Evolutionary conservation across 2,329 filamentous ascomycete genomes (phyloP).

Genomic region (Dothideomycetes sp.): DNA sequence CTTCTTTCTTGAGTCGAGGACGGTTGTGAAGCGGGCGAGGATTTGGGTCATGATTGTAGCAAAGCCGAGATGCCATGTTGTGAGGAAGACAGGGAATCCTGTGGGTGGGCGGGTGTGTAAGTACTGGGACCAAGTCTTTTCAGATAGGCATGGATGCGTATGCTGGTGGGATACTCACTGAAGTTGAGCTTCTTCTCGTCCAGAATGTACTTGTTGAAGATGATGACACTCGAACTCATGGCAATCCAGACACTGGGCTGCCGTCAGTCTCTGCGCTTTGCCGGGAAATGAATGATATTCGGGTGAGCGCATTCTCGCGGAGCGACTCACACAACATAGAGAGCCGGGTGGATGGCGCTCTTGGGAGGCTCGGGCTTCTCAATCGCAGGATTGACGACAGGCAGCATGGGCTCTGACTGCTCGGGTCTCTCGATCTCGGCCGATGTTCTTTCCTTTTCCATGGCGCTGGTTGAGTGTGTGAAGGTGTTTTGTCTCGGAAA

Average conservation of each 20-base stretch:
- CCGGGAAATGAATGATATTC: neutral
- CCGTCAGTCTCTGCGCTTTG: neutral
- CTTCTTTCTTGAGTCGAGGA: slow-evolving; percentile 88
- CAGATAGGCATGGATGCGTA: neutral
- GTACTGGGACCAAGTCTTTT: no score
- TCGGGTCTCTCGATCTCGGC: slow-evolving; percentile 61
- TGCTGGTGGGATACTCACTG: slow-evolving; percentile 47
- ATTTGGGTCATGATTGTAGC: slow-evolving; percentile 91
- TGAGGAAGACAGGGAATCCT: slow-evolving; percentile 64
- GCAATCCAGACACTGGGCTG: slow-evolving; percentile 72
- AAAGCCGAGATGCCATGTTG: slow-evolving; percentile 91
- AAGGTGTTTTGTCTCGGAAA: no score
- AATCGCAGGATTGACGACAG: slow-evolving; percentile 66
- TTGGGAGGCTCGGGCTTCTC: slow-evolving; percentile 62
- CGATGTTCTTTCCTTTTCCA: slow-evolving; percentile 75
- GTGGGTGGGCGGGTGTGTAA: slow-evolving; percentile 33
- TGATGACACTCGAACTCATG: slow-evolving; percentile 85
- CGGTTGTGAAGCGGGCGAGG: slow-evolving; percentile 76
- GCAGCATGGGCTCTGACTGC: slow-evolving; percentile 55
- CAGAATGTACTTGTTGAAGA: slow-evolving; percentile 99
- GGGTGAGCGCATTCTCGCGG: neutral
- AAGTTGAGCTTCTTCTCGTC: slow-evolving; percentile 62
- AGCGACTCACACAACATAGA: slow-evolving; percentile 62
- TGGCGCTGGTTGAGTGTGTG: no score
- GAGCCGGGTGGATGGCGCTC: slow-evolving; percentile 62